Evolutionary conservation across 75 land plant genomes (phyloP).

Genomic region (Ceratopteris richardii): DNA sequence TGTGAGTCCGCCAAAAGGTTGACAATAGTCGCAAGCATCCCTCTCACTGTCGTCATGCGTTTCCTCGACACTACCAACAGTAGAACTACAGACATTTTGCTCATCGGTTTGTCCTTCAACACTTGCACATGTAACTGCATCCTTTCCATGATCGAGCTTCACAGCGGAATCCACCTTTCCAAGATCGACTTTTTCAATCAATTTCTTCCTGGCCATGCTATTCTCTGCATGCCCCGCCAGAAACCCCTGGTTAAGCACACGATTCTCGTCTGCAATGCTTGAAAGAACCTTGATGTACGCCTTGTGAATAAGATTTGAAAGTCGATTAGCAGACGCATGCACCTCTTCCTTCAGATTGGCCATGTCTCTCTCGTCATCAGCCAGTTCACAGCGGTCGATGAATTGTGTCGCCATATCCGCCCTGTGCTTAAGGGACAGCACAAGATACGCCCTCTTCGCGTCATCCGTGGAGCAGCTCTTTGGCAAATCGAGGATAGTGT

Average conservation of each 20-base stretch:
- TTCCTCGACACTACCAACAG: background rate
- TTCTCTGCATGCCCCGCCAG: background rate
- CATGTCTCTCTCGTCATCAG: conserved; percentile 37
- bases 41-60: background rate
- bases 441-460: conserved; percentile 49
- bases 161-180: too few relatives aligned
- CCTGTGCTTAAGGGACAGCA: conserved; percentile 56
- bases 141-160: too few relatives aligned
- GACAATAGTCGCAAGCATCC: background rate
- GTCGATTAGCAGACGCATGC: conserved; percentile 41
- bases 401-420: conserved; percentile 56
- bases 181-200: too few relatives aligned
- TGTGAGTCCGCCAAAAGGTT: background rate
- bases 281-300: conserved; percentile 49
- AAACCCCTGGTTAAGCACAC: conserved; percentile 2
- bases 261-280: conserved; percentile 32
- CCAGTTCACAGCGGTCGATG: conserved; percentile 52
- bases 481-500: conserved; percentile 48
- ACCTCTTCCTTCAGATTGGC: conserved; percentile 56
- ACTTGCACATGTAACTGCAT: too few relatives aligned
- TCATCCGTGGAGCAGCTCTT: conserved; percentile 57
- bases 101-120: background rate
- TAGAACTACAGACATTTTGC: background rate
- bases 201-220: background rate
- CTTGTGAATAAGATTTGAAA: conserved; percentile 63